Conservation (phyloP, 164 flowering plant species). For the Hamamelis virginiana region DNA sequence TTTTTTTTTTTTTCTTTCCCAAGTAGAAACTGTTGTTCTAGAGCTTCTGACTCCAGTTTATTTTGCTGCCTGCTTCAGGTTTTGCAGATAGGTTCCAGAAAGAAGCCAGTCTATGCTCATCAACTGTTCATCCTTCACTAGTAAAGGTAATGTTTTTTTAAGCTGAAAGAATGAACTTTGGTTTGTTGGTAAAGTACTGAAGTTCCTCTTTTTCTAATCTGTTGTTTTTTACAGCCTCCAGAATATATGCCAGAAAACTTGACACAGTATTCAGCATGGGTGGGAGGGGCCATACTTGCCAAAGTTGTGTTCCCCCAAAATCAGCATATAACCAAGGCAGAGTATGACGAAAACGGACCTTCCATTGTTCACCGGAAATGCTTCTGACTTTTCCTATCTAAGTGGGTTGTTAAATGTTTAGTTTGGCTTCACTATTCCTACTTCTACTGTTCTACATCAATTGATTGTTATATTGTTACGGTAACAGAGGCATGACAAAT, state of each 20-base stretch:
- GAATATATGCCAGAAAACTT: constrained; percentile 97
- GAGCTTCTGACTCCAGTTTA: not conserved
- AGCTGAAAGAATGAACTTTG: not conserved
- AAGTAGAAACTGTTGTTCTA: too few relatives aligned
- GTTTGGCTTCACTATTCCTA: not conserved
- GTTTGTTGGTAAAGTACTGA: not conserved
- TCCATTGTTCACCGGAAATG: constrained; percentile 89
- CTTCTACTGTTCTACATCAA: too few relatives aligned
- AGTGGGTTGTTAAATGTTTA: not conserved
- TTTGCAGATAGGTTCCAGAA: constrained; percentile 97
- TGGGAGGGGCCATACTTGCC: constrained; percentile 99
- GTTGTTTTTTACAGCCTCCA: constrained; percentile 61
- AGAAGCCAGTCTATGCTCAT: constrained; percentile 82
- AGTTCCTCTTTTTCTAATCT: not conserved
- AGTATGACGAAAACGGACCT: constrained; percentile 94
- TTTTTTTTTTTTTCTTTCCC: too few relatives aligned
- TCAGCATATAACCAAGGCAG: constrained; percentile 91
- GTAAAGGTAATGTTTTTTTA: constrained; percentile 63
- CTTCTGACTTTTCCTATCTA: constrained; percentile 56
- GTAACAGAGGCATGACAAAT: too few relatives aligned
- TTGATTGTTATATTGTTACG: too few relatives aligned
- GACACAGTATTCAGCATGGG: constrained; percentile 79
- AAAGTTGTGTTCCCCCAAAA: constrained; percentile 99
- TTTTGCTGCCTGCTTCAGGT: constrained; percentile 44
- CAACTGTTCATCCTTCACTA: constrained; percentile 86